A percentile compares a stretch with the other conserved stretches of the same genome.
phyloP scores from a whole-genome alignment of 2,329 filamentous ascomycete genomes.

The Dothidotthia symphoricarpi region DNA sequence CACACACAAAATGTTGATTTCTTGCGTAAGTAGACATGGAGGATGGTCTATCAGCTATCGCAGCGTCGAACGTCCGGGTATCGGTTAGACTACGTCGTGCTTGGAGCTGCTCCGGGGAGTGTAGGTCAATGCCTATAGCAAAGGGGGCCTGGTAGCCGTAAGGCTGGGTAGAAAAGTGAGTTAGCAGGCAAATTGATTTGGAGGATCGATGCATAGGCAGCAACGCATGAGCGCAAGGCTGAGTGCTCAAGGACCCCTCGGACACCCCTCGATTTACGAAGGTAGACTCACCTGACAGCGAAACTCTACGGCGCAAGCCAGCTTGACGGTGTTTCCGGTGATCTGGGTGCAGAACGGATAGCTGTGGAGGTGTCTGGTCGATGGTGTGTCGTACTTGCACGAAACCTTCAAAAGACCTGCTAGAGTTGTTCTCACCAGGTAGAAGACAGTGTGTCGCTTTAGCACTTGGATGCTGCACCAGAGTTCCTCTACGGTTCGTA shows the following conservation, averaged over 20 bases:
- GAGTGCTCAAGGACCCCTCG: conserved; percentile 11
- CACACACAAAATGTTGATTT: conserved; percentile 73
- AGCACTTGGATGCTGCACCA: conserved; percentile 26
- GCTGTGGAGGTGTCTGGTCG: conserved; percentile 13
- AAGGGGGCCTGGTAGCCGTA: conserved; percentile 34
- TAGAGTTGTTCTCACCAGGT: conserved; percentile 10
- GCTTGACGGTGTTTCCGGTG: conserved; percentile 32
- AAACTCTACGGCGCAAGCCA: conserved; percentile 36
- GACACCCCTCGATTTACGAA: conserved; percentile 11
- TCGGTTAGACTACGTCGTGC: conserved; percentile 44
- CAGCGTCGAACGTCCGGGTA: conserved; percentile 50
- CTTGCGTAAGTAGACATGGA: conserved; percentile 84
- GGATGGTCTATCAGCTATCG: conserved; percentile 51
- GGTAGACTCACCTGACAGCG: conserved; percentile 39
- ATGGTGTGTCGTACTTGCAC: conserved; percentile 10
- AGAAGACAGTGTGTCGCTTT: conserved; percentile 22
- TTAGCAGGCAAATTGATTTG: conserved; percentile 33
- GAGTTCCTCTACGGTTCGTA: conserved; percentile 15
- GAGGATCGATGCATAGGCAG: conserved; percentile 30
- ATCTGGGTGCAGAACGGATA: conserved; percentile 8
- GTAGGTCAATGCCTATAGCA: conserved; percentile 28
- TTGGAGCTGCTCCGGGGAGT: conserved; percentile 22
- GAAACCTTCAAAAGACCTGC: conserved; percentile 20
- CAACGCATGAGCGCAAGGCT: conserved; percentile 20
- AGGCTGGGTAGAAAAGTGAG: conserved; percentile 21